Evolutionary conservation across 805 yeast genomes (phyloP), one percentile per base, ranked within the genome.

Genomic region (Wickerhamiella cacticola): DNA sequence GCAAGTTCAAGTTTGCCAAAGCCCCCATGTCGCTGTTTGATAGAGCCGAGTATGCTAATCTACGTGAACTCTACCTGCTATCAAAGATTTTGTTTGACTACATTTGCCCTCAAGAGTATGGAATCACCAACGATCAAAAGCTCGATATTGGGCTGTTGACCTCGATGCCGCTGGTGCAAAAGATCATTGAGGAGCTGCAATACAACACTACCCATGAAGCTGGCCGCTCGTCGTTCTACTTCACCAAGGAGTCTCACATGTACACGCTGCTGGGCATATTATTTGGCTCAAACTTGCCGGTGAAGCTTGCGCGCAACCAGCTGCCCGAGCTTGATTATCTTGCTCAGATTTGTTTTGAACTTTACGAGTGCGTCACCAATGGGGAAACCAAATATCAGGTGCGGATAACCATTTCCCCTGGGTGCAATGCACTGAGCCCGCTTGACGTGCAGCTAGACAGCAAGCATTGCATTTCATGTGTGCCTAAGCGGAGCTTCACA

Each of bases 31-130:
- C 62, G n/a, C 49, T 78, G 38, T 88, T 88, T 64, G 95, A 85
- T 60, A 82, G 82, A 53, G 79, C 85, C 1, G 79, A 81, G 46
- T 88, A 75, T 63, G 81, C 82, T 26, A 74, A 85, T 53, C 71
- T 92, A 50, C 72, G 97, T 55, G 98, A 92, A 62, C 72, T 92
- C 46, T 92, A 88, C 62, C 72, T 89, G 53, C 71, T 92, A 48
- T 84, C 96, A 0, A 94, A 92, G 63, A 95, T 92, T 5, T 67
- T 92, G 53, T 92, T 92, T 68, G 99, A 92, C 65, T 92, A 89
- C 60, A 87, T 92, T 43, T 92, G 97, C 65, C 99, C 99, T 8
- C 97, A 92, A 64, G 99, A 92, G 62, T 92, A 92, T 62, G 99
- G 99, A 53, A 92, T 92, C 56, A 86, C 88, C 54, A 95, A 87